Conservation (phyloP, 768 basidiomycete genomes). For the Cytidiella melzeri region DNA sequence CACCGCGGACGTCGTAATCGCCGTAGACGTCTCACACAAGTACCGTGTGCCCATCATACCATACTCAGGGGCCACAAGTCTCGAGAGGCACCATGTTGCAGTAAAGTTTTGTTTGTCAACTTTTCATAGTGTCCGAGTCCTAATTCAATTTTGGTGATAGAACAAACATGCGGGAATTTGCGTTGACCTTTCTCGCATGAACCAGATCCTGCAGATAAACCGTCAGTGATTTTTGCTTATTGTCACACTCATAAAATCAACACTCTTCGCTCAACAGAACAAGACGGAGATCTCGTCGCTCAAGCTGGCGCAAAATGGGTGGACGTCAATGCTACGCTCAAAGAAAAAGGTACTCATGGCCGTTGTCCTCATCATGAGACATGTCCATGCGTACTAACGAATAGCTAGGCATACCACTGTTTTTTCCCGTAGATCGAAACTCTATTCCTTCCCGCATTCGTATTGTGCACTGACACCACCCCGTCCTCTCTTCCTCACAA, state of each 20-base stretch:
- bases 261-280: constrained; percentile 33
- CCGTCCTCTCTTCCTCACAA: too few relatives aligned
- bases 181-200: constrained; percentile 74
- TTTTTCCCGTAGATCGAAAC: constrained; percentile 71
- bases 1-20: constrained; percentile 77
- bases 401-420: constrained; percentile 60
- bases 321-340: constrained; percentile 62
- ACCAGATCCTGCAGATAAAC: constrained; percentile 69
- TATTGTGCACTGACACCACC: too few relatives aligned
- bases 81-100: constrained; percentile 72
- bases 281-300: constrained; percentile 66
- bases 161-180: constrained; percentile 56
- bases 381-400: neutral
- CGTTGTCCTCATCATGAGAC: neutral
- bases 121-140: neutral
- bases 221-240: constrained; percentile 33
- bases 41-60: constrained; percentile 73
- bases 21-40: constrained; percentile 70
- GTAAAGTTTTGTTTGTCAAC: constrained; percentile 35
- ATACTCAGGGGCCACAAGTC: constrained; percentile 75
- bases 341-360: constrained; percentile 43
- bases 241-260: neutral
- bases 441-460: neutral
- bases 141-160: constrained; percentile 11
- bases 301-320: constrained; percentile 72